Evolutionary conservation across 495 filamentous ascomycete genomes (phyloP).

Genomic region (Xylaria curta): DNA sequence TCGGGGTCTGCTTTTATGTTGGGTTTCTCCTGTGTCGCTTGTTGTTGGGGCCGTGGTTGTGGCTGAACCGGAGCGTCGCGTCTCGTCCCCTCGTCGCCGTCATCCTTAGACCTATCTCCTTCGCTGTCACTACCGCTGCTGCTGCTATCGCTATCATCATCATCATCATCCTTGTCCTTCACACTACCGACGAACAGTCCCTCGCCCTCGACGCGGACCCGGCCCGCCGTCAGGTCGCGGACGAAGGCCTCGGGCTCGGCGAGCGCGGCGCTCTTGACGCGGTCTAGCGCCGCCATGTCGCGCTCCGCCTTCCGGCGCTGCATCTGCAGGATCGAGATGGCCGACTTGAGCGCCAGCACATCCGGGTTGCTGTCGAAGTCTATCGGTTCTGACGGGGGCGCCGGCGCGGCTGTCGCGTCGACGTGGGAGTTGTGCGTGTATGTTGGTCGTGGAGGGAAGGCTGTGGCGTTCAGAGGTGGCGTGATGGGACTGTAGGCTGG

Average conservation of each 20-base stretch:
- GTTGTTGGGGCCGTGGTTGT: neutral
- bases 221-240: conserved; percentile 63
- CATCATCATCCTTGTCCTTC: conserved; percentile 47
- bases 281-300: conserved; percentile 70
- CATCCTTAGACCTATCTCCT: conserved; percentile 23
- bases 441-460: conserved; percentile 36
- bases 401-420: conserved; percentile 46
- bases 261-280: conserved; percentile 67
- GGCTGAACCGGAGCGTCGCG: conserved; percentile 6
- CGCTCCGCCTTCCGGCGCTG: conserved; percentile 76
- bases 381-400: conserved; percentile 69
- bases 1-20: conserved; percentile 14
- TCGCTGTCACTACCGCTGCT: conserved; percentile 29
- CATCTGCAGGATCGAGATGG: conserved; percentile 81
- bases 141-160: conserved; percentile 14
- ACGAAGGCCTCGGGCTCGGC: conserved; percentile 73
- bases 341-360: conserved; percentile 78
- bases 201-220: conserved; percentile 47
- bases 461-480: conserved; percentile 42
- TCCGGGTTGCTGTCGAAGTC: conserved; percentile 81
- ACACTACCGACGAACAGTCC: conserved; percentile 30
- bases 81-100: conserved; percentile 16
- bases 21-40: conserved; percentile 2
- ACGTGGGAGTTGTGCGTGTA: conserved; percentile 52
- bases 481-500: conserved; percentile 56